Conservation (phyloP, 768 basidiomycete genomes). For the Hericium rajendrae region DNA sequence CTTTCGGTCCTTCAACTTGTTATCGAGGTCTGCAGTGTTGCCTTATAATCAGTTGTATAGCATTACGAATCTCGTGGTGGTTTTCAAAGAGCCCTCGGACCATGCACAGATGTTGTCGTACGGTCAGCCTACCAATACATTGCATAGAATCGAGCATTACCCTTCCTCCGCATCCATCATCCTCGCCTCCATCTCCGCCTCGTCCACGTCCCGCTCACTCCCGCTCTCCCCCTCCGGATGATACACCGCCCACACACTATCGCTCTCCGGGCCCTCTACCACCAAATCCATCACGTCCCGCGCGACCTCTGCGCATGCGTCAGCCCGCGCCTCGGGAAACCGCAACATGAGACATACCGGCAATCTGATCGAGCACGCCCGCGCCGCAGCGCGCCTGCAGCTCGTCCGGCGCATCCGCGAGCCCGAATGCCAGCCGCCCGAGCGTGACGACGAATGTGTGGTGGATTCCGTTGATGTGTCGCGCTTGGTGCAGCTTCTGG, state of each 20-base stretch:
- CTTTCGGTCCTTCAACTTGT: too few relatives aligned
- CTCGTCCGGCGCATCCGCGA: conserved; percentile 30
- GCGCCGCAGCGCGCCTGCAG: background rate
- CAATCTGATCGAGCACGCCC: conserved; percentile 17
- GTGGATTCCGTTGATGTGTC: conserved; percentile 48
- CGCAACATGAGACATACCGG: too few relatives aligned
- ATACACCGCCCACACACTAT: conserved; percentile 22
- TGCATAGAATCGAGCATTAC: background rate
- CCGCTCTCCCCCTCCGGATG: conserved; percentile 13
- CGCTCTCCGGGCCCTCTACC: conserved; percentile 22
- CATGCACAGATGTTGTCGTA: background rate
- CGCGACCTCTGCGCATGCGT: conserved; percentile 16
- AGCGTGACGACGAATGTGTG: conserved; percentile 73
- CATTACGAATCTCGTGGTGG: too few relatives aligned
- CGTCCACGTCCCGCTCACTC: background rate
- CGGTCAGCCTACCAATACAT: background rate
- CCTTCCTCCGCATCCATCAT: background rate
- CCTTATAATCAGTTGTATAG: too few relatives aligned
- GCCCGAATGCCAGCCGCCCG: conserved; percentile 53
- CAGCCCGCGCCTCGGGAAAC: too few relatives aligned
- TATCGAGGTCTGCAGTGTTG: too few relatives aligned
- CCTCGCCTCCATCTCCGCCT: background rate
- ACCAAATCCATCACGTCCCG: conserved; percentile 21
- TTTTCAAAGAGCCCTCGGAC: too few relatives aligned
- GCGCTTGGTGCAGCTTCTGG: conserved; percentile 46